These are phyloP conservation scores for Calonectria ilicicola DNA, from an alignment of 2,329 filamentous ascomycete species.

Conservation along the genomic window DNA sequence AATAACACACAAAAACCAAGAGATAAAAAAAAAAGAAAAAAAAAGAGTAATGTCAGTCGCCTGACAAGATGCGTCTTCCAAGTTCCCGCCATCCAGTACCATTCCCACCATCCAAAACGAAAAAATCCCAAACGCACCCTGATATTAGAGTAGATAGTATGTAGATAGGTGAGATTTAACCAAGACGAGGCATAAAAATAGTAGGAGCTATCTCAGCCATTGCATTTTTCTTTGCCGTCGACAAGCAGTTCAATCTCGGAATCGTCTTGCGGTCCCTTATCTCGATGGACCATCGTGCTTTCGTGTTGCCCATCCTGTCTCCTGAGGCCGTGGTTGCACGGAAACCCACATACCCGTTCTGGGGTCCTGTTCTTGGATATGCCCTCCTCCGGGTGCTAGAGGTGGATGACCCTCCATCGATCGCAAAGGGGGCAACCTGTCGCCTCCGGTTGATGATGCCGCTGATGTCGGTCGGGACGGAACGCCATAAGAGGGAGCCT, in stretches of 20 bases:
- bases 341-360: conserved; percentile 52
- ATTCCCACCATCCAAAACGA: conserved; percentile 28
- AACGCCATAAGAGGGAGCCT: conserved; percentile 51
- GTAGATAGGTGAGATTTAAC: conserved; percentile 3
- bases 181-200: not conserved
- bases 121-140: conserved; percentile 30
- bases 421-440: conserved; percentile 62
- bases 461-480: conserved; percentile 53
- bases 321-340: conserved; percentile 46
- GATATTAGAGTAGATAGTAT: conserved; percentile 37
- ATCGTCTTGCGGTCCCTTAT: conserved; percentile 13
- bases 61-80: conserved; percentile 45
- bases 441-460: conserved; percentile 51
- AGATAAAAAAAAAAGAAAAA: conserved; percentile 29
- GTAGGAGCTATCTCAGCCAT: not conserved
- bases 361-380: conserved; percentile 49
- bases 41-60: conserved; percentile 35
- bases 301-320: conserved; percentile 53
- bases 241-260: conserved; percentile 7
- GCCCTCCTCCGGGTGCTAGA: conserved; percentile 40
- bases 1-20: conserved; percentile 27
- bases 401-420: conserved; percentile 54
- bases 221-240: not conserved
- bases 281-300: conserved; percentile 36
- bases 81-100: conserved; percentile 36